Base-by-base conservation (phyloP, 768 basidiomycete genomes). In the Xerocomellus chrysenteron region DNA sequence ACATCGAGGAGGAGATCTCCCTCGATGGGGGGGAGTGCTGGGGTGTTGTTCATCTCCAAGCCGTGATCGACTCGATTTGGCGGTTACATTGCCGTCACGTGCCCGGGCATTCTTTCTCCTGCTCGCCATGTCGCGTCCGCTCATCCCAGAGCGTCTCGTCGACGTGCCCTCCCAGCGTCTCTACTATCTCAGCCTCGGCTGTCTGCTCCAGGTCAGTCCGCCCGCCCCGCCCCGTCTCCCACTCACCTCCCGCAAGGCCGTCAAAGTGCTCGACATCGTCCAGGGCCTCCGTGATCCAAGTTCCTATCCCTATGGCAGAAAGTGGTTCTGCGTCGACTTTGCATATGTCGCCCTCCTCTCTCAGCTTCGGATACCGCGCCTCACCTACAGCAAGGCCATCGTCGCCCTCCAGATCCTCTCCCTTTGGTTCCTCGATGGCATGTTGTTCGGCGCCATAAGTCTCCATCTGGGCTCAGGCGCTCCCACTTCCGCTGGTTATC, bases 131-230 rank as follows among this genome's bases (percentile, higher is more conserved):
- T 52, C 64, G 52, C 67, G 62, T 47, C 79, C 92, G 41, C 75
- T 89, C 37, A 85, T 96, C 49, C 82, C 92, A 32, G 87, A 91
- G 70, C 80, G 78, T 54, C 85, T 84, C 66, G 61, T 94, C 32
- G 88, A 90, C 65, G 76, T 85, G 5, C 89, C 90, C 21, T 86
- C 90, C 16, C 90, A 93, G 68, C 80, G 94, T 48, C 80, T 90
- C 7, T 92, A 94, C 65, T 81, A 82, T 59, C 76, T 92, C 43
- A 88, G 91, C 57, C 73, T 93, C 26, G 89, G 87, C 9, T 80
- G 86, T 40, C 76, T 93, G 2, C 77, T 90, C 35, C 92, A 94
- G 80, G 92, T 89, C 59, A 52, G 79, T 61, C 8, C 28, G 0
- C 17, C 1, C 24, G 0, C 0, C 16, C 14, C 5, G 0, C 6